These are phyloP conservation scores for Penicillium sp. DNA, from an alignment of 2,329 filamentous ascomycete genomes.

Conservation along the genomic window DNA sequence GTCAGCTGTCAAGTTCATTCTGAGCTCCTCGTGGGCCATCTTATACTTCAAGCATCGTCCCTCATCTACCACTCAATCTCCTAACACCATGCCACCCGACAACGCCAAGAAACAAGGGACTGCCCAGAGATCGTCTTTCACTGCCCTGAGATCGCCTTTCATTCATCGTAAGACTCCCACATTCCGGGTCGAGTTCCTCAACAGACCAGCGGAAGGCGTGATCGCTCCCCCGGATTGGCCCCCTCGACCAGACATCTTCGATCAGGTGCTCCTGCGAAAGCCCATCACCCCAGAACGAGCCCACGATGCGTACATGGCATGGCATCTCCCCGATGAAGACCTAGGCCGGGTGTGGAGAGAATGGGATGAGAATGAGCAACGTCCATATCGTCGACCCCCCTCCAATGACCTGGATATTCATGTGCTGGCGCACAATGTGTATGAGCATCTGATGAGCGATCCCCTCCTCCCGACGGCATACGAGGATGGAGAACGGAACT, in stretches of 20 bases:
- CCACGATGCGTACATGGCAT: constrained; percentile 33
- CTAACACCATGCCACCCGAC: neutral
- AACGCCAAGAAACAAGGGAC: neutral
- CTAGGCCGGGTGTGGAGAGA: constrained; percentile 19
- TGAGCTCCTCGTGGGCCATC: too few species aligned
- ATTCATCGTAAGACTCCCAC: neutral
- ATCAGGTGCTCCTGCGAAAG: constrained; percentile 29
- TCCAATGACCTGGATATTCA: constrained; percentile 13
- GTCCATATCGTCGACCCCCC: constrained; percentile 7
- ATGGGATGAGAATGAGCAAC: neutral
- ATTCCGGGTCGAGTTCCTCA: neutral
- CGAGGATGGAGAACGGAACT: constrained; percentile 14
- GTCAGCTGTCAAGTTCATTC: neutral
- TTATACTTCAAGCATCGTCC: neutral
- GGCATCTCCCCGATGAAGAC: constrained; percentile 28
- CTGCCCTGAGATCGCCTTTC: neutral
- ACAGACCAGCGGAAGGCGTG: neutral
- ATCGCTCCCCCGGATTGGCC: constrained; percentile 19
- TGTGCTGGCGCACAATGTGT: constrained; percentile 34
- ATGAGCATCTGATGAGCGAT: constrained; percentile 33
- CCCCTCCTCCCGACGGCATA: constrained; percentile 21
- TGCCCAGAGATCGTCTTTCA: neutral
- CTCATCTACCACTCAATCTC: neutral
- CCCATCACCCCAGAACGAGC: constrained; percentile 22
- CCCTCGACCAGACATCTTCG: constrained; percentile 29